phyloP scores from a whole-genome alignment of 371 early-diverging fungal genomes.

The Mortierella sp. region DNA sequence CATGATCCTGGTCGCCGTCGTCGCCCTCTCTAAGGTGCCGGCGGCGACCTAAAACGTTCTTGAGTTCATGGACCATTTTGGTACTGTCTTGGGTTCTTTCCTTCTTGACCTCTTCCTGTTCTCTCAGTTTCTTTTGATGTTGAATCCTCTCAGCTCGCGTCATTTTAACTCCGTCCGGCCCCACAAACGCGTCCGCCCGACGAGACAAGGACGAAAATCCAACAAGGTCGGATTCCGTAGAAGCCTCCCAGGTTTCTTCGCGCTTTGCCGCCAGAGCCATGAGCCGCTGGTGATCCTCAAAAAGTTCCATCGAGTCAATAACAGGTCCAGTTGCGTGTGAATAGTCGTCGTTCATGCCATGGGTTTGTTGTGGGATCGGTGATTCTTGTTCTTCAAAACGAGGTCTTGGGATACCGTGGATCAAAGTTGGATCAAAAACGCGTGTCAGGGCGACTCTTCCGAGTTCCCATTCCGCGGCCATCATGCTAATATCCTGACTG shows the following conservation, averaged over 20 bases:
- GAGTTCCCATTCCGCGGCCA: slow-evolving; percentile 56
- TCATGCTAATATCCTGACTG: slow-evolving; percentile 54
- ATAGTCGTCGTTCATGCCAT: neutral
- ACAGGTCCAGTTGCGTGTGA: slow-evolving; percentile 14
- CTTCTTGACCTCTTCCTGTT: slow-evolving; percentile 57
- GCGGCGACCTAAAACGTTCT: slow-evolving; percentile 66
- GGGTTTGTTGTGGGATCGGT: neutral
- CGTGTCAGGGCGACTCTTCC: slow-evolving; percentile 52
- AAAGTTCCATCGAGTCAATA: slow-evolving; percentile 40
- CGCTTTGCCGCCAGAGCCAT: slow-evolving; percentile 37
- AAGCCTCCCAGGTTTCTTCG: slow-evolving; percentile 56
- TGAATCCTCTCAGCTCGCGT: slow-evolving; percentile 70
- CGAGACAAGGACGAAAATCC: slow-evolving; percentile 1
- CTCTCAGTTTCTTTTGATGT: slow-evolving; percentile 61
- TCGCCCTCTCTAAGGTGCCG: slow-evolving; percentile 43
- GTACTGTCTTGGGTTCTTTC: slow-evolving; percentile 25
- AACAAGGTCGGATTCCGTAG: slow-evolving; percentile 43
- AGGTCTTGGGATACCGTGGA: slow-evolving; percentile 1
- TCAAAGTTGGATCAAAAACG: slow-evolving; percentile 43
- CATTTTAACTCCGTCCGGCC: slow-evolving; percentile 50
- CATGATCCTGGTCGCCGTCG: slow-evolving; percentile 12
- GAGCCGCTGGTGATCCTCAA: slow-evolving; percentile 52
- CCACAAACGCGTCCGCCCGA: slow-evolving; percentile 3
- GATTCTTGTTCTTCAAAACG: neutral
- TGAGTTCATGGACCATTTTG: slow-evolving; percentile 72